These are phyloP conservation scores for Phoenix roebelenii DNA, from an alignment of 176 grass and related monocot genomes.

Conservation along the genomic window DNA sequence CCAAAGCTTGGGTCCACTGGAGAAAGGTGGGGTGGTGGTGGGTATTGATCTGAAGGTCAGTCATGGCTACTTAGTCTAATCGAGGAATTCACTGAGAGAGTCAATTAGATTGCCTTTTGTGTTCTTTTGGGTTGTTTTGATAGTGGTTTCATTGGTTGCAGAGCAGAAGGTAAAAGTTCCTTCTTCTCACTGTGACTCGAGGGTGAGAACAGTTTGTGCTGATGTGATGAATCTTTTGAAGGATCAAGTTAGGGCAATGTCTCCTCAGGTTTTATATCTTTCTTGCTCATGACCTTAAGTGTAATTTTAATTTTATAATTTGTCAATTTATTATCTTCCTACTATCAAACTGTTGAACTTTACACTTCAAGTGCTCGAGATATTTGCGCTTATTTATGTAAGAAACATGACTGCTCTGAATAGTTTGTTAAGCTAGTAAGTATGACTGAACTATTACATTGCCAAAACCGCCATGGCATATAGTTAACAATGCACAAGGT, in stretches of 20 bases:
- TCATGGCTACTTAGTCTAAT: background rate
- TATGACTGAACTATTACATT: too few relatives aligned
- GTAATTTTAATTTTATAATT: too few relatives aligned
- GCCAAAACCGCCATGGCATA: too few relatives aligned
- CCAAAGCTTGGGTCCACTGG: conserved; percentile 60
- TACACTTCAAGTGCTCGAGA: too few relatives aligned
- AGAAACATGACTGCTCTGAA: too few relatives aligned
- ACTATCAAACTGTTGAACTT: too few relatives aligned
- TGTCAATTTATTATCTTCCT: too few relatives aligned
- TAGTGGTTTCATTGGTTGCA: conserved; percentile 26
- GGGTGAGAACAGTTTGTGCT: conserved; percentile 50
- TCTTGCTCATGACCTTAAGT: background rate
- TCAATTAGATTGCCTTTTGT: background rate
- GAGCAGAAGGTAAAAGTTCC: conserved; percentile 87
- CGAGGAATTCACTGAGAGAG: background rate
- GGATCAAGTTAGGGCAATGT: conserved; percentile 40
- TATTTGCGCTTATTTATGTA: too few relatives aligned
- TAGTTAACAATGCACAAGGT: too few relatives aligned
- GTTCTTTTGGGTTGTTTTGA: background rate
- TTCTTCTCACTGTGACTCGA: conserved; percentile 61
- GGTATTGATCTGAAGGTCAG: conserved; percentile 74
- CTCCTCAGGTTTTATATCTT: conserved; percentile 43
- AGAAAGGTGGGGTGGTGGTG: conserved; percentile 55
- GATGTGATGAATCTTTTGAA: conserved; percentile 76
- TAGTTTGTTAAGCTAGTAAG: too few relatives aligned